Percentiles rank a stretch among this genome's conserved stretches.
These are phyloP conservation scores for Jatropha curcas DNA, from an alignment of 345 rosid species.

Conservation along the genomic window DNA sequence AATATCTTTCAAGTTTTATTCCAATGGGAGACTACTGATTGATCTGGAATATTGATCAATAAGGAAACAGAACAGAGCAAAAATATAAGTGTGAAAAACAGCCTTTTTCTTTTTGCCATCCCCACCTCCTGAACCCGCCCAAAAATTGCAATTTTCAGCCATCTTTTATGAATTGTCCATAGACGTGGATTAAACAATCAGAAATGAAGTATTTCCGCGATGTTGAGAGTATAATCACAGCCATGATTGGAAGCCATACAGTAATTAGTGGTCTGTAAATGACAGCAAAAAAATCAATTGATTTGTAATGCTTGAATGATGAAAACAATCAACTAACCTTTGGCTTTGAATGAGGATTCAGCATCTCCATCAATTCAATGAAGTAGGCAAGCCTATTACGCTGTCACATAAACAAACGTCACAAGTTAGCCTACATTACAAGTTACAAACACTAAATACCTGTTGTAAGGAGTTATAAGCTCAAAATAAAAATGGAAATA, in stretches of 20 bases:
- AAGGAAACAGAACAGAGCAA: neutral
- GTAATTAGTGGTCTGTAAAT: neutral
- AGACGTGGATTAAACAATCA: too few species aligned
- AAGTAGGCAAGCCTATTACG: slow-evolving; percentile 81
- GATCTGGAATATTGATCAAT: neutral
- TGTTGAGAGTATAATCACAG: neutral
- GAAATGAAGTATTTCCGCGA: neutral
- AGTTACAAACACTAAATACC: neutral
- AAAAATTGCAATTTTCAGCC: neutral
- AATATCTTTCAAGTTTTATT: neutral
- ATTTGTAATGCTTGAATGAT: neutral
- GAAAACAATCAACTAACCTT: slow-evolving; percentile 42
- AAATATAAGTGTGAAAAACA: neutral
- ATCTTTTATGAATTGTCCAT: neutral
- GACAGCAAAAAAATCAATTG: neutral
- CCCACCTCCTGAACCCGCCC: too few species aligned
- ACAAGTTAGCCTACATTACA: slow-evolving; percentile 25
- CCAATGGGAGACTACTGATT: neutral
- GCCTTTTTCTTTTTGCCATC: too few species aligned
- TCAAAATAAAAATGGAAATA: neutral
- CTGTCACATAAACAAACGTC: slow-evolving; percentile 32
- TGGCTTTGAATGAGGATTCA: slow-evolving; percentile 82
- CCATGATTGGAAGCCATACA: neutral
- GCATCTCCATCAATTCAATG: slow-evolving; percentile 89
- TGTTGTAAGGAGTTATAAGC: neutral